Conservation (phyloP, 164 flowering plant species). For the Tetrastigma voinierianum region DNA sequence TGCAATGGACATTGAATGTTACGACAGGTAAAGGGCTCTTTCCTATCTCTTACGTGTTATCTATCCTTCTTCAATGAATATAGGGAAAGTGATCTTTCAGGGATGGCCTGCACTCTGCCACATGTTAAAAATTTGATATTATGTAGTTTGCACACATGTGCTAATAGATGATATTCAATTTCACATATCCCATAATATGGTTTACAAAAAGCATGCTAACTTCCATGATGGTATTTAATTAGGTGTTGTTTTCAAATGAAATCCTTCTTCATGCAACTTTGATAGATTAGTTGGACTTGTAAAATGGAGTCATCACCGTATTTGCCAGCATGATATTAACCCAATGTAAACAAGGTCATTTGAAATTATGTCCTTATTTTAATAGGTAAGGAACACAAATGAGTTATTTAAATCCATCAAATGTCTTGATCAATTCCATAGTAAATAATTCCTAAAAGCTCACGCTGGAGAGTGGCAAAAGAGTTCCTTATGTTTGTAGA, state of each 20-base stretch:
- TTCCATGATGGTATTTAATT: not conserved
- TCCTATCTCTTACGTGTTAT: not conserved
- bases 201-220: not conserved
- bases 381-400: no score
- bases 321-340: not conserved
- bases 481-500: no score
- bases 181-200: not conserved
- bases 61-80: not conserved
- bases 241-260: not conserved
- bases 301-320: not conserved
- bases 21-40: constrained; percentile 42
- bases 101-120: not conserved
- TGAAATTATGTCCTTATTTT: no score
- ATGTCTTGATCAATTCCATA: no score
- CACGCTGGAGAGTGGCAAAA: no score
- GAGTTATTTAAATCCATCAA: no score
- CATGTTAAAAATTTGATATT: no score
- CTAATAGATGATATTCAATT: not conserved
- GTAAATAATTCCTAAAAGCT: no score
- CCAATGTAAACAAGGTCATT: not conserved
- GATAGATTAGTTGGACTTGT: not conserved
- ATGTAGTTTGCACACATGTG: not conserved
- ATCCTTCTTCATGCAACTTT: not conserved
- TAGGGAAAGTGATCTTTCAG: no score
- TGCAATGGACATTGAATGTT: constrained; percentile 83